Evolutionary conservation across 129 eudicot genomes (phyloP).

Genomic region (Saussurea involucrata): DNA sequence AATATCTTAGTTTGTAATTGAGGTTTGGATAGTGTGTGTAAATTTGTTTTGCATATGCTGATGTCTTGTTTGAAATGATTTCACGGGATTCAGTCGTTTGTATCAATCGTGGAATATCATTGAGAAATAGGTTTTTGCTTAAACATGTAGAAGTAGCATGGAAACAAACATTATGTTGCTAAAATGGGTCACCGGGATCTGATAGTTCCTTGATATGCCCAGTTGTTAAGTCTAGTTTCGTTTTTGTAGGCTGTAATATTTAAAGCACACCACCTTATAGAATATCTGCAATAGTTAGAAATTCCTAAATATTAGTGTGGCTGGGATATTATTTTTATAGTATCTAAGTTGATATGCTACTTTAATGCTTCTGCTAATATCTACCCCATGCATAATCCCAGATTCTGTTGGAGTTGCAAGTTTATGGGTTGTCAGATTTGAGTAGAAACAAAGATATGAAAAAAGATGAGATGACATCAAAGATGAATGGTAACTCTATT

Average conservation of each 20-base stretch:
- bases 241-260: slow-evolving; percentile 5
- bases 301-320: neutral
- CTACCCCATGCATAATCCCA: slow-evolving; percentile 28
- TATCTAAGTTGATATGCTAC: neutral
- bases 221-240: neutral
- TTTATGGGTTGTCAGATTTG: slow-evolving; percentile 85
- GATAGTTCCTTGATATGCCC: slow-evolving; percentile 1
- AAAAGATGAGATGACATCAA: slow-evolving; percentile 47
- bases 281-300: slow-evolving; percentile 13
- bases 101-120: no score
- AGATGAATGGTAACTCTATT: slow-evolving; percentile 54
- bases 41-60: neutral
- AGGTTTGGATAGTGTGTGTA: neutral
- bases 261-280: slow-evolving; percentile 10
- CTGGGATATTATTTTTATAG: neutral
- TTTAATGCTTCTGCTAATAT: slow-evolving; percentile 7
- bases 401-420: slow-evolving; percentile 93
- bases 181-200: neutral
- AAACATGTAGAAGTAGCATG: neutral
- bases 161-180: slow-evolving; percentile 1
- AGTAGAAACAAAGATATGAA: slow-evolving; percentile 54
- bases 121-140: neutral
- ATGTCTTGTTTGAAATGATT: neutral
- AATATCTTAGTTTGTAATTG: neutral
- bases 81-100: no score